phyloP scores from a whole-genome alignment of 257 asterid species.

The Jasminum sambac region DNA sequence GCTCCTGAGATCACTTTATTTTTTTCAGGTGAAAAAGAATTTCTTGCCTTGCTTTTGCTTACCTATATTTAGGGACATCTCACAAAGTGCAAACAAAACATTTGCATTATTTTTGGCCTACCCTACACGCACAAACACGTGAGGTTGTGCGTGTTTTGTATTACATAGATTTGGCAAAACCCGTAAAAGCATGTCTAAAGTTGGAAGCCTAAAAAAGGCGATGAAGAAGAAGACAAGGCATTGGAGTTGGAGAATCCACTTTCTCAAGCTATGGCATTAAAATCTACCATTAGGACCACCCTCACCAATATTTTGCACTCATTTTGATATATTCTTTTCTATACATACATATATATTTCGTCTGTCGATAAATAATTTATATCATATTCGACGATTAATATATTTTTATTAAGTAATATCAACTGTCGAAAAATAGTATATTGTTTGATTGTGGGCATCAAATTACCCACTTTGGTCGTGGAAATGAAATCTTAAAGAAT shows the following conservation, averaged over 20 bases:
- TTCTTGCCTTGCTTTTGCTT: conserved; percentile 21
- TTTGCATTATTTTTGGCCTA: conserved; percentile 27
- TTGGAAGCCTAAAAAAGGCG: conserved; percentile 51
- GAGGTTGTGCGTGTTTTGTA: not conserved
- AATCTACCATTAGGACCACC: conserved; percentile 41
- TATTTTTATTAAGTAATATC: too few species aligned
- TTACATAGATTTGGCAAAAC: conserved; percentile 46
- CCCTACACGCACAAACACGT: conserved; percentile 5
- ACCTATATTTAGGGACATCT: conserved; percentile 30
- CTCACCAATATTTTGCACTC: conserved; percentile 20
- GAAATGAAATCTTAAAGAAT: too few species aligned
- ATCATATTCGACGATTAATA: too few species aligned
- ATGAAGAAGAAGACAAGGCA: conserved; percentile 62
- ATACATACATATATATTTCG: not conserved
- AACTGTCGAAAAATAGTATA: too few species aligned
- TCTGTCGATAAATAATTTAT: too few species aligned
- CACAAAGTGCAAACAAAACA: conserved; percentile 24
- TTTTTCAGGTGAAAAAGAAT: conserved; percentile 27
- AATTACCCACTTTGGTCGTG: too few species aligned
- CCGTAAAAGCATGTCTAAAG: conserved; percentile 78
- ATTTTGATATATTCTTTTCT: not conserved
- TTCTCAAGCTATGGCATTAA: conserved; percentile 36
- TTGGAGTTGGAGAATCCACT: conserved; percentile 53
- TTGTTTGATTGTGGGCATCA: too few species aligned
- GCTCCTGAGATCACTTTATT: not conserved